phyloP scores from a whole-genome alignment of 2,329 filamentous ascomycete genomes.

The Sporothrix phasma region DNA sequence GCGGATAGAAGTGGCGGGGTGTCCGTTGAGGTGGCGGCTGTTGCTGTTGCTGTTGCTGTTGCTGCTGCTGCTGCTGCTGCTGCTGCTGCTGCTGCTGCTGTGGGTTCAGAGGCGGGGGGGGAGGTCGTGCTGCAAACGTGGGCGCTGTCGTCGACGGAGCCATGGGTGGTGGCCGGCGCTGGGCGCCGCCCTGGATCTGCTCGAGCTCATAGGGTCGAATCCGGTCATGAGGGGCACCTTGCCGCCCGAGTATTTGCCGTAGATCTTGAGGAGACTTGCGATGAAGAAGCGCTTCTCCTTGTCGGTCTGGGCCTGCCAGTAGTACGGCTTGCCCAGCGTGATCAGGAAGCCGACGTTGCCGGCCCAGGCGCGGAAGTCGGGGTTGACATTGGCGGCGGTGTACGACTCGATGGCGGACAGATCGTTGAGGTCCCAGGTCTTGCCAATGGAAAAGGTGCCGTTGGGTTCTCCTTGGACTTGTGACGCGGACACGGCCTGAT shows the following conservation, averaged over 20 bases:
- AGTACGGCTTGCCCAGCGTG: constrained; percentile 87
- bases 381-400: constrained; percentile 47
- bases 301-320: constrained; percentile 84
- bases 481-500: constrained; percentile 90
- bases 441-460: constrained; percentile 91
- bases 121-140: neutral
- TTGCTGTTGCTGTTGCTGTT: neutral
- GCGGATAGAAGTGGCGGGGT: constrained; percentile 21
- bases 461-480: constrained; percentile 94
- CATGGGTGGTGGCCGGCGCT: constrained; percentile 30
- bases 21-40: constrained; percentile 1
- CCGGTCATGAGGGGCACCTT: constrained; percentile 68
- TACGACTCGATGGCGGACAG: constrained; percentile 75
- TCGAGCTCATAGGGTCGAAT: constrained; percentile 76
- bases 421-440: constrained; percentile 96
- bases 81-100: neutral
- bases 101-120: constrained; percentile 3
- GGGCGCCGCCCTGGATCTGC: constrained; percentile 53
- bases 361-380: constrained; percentile 64
- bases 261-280: constrained; percentile 91
- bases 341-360: constrained; percentile 77
- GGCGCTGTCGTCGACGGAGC: constrained; percentile 7
- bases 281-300: constrained; percentile 99
- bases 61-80: neutral
- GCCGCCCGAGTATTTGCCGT: constrained; percentile 88